A percentile compares a stretch with the other conserved stretches of the same genome.
Conservation (phyloP, 2,329 filamentous ascomycete species). For the Hysterium pulicare region DNA sequence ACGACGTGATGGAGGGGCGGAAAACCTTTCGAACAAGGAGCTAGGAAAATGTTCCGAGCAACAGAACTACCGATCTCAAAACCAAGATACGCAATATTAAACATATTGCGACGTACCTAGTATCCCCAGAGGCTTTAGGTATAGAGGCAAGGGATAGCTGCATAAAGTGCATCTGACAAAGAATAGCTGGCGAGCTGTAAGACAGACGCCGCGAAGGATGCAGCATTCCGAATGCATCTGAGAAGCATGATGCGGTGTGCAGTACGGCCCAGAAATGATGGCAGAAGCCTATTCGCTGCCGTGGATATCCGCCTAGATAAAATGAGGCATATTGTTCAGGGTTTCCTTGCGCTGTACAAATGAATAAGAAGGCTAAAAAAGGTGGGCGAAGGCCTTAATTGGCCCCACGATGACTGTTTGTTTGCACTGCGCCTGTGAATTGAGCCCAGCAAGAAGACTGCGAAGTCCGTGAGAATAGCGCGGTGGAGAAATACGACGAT, state of each 20-base stretch:
- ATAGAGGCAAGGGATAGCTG: background rate
- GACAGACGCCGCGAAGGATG: background rate
- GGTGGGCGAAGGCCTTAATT: conserved; percentile 15
- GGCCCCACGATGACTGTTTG: conserved; percentile 12
- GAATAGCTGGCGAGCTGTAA: background rate
- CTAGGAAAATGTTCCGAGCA: conserved; percentile 14
- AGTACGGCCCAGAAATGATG: conserved; percentile 8
- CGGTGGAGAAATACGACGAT: too few species aligned
- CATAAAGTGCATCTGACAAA: conserved; percentile 6
- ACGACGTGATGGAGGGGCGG: background rate
- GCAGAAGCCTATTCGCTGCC: conserved; percentile 17
- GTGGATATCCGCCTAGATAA: conserved; percentile 7
- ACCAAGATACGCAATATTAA: conserved; percentile 8
- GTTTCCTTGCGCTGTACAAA: conserved; percentile 23
- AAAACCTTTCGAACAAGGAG: background rate
- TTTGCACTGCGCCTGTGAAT: conserved; percentile 11
- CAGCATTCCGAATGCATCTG: background rate
- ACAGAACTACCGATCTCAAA: conserved; percentile 9
- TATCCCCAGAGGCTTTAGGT: conserved; percentile 4
- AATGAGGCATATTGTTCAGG: conserved; percentile 13
- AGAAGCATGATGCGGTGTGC: conserved; percentile 10
- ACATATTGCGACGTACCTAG: conserved; percentile 10
- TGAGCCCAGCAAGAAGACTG: too few species aligned
- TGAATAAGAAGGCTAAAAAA: conserved; percentile 26
- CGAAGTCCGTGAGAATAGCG: background rate